Percentiles rank a stretch among this genome's conserved stretches.
Conservation (phyloP, 352 stramenopile species). For the Phytophthora ohioensis region DNA sequence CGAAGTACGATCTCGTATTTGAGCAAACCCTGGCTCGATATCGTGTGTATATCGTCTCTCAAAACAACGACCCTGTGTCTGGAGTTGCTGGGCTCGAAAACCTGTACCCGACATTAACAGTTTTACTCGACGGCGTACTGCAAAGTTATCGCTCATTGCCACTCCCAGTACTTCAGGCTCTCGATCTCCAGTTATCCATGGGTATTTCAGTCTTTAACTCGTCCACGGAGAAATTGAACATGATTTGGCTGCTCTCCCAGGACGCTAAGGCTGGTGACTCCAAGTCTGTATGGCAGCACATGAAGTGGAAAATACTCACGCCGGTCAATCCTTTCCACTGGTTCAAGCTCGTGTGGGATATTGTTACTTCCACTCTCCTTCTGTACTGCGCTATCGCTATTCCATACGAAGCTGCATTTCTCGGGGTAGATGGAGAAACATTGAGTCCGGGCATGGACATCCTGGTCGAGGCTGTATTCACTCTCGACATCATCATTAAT, state of each 20-base stretch:
- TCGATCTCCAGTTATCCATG: conserved; percentile 80
- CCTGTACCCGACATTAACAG: conserved; percentile 71
- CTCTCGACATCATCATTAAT: conserved; percentile 66
- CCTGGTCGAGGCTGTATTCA: conserved; percentile 57
- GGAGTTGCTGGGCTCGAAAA: conserved; percentile 68
- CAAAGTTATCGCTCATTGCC: conserved; percentile 72
- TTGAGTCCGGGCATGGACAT: conserved; percentile 48
- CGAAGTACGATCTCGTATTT: conserved; percentile 73
- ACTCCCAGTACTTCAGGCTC: conserved; percentile 60
- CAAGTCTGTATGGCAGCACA: conserved; percentile 30
- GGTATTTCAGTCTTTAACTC: conserved; percentile 84
- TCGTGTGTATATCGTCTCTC: conserved; percentile 64
- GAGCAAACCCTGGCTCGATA: conserved; percentile 78
- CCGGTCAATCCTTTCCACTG: conserved; percentile 63
- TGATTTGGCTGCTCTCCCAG: conserved; percentile 65
- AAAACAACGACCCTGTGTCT: conserved; percentile 64
- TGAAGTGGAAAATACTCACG: conserved; percentile 38
- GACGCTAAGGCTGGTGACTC: conserved; percentile 23
- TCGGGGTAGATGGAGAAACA: conserved; percentile 35
- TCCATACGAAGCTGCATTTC: conserved; percentile 73
- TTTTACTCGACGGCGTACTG: conserved; percentile 68
- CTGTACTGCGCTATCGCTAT: conserved; percentile 67
- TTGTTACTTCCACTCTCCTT: conserved; percentile 50
- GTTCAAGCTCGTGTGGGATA: conserved; percentile 64
- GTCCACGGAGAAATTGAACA: conserved; percentile 69